A percentile compares a stretch with the other conserved stretches of the same genome.
phyloP scores from a whole-genome alignment of 306 rosid genomes.

The Castanea crenata region DNA sequence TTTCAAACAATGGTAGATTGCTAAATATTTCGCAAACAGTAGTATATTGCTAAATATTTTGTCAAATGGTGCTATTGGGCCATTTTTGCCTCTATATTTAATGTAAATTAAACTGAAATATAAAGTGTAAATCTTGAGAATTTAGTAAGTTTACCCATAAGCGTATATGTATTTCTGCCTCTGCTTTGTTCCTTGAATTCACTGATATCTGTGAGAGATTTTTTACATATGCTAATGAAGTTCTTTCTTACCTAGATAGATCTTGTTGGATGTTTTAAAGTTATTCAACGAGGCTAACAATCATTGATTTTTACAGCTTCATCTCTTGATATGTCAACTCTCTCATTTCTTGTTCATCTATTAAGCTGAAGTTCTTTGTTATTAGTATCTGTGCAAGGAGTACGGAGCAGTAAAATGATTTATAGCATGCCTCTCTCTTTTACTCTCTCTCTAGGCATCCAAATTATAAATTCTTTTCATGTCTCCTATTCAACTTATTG shows the following conservation, averaged over 20 bases:
- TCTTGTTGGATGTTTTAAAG: not conserved
- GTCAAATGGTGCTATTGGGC: too few relatives aligned
- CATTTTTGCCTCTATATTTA: too few relatives aligned
- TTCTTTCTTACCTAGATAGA: not conserved
- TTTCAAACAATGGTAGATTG: too few relatives aligned
- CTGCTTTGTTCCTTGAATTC: not conserved
- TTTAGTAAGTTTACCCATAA: too few relatives aligned
- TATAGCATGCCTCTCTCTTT: conserved; percentile 1
- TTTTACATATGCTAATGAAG: not conserved
- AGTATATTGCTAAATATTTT: too few relatives aligned
- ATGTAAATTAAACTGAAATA: too few relatives aligned
- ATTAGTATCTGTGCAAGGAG: not conserved
- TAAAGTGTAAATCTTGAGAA: too few relatives aligned
- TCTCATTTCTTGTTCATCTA: not conserved
- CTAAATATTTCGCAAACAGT: too few relatives aligned
- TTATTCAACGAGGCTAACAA: not conserved
- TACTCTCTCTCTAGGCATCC: conserved; percentile 1
- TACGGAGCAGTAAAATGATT: not conserved
- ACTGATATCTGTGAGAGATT: not conserved
- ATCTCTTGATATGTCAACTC: not conserved
- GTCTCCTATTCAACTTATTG: conserved; percentile 26
- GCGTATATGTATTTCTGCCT: too few relatives aligned
- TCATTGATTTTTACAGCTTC: not conserved
- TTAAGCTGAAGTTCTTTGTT: not conserved
- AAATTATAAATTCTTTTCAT: not conserved